phyloP scores from a whole-genome alignment of 768 basidiomycete genomes.

The Lepiota brunneoincarnata region DNA sequence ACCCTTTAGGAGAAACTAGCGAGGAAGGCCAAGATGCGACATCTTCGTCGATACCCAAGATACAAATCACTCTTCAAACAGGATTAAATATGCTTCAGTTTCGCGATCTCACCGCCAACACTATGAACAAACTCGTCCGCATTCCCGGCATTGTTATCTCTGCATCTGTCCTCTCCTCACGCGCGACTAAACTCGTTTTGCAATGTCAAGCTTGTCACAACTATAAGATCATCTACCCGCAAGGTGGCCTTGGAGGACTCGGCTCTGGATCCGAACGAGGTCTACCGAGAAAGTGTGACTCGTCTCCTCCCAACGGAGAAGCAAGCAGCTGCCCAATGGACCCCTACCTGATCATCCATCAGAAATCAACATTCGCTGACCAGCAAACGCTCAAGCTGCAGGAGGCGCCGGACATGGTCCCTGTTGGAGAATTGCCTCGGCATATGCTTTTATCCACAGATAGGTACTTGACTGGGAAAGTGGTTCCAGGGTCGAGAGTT shows the following conservation, averaged over 20 bases:
- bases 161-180: conserved; percentile 88
- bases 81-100: conserved; percentile 92
- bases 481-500: conserved; percentile 94
- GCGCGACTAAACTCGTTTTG: conserved; percentile 88
- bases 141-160: conserved; percentile 98
- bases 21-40: conserved; percentile 39
- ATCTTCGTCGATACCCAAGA: conserved; percentile 48
- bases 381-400: conserved; percentile 96
- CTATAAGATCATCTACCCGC: conserved; percentile 73
- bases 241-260: conserved; percentile 80
- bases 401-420: conserved; percentile 99
- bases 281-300: conserved; percentile 86
- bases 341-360: conserved; percentile 93
- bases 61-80: conserved; percentile 89
- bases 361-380: conserved; percentile 91
- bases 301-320: conserved; percentile 74
- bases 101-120: conserved; percentile 89
- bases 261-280: conserved; percentile 83
- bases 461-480: conserved; percentile 86
- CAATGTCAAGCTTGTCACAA: conserved; percentile 91
- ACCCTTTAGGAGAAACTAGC: conserved; percentile 64
- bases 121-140: conserved; percentile 94
- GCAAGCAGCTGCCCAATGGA: conserved; percentile 95
- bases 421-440: conserved; percentile 94
- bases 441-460: conserved; percentile 94